phyloP scores from a whole-genome alignment of 2,329 filamentous ascomycete genomes.

The Trichophyton mentagrophytes region DNA sequence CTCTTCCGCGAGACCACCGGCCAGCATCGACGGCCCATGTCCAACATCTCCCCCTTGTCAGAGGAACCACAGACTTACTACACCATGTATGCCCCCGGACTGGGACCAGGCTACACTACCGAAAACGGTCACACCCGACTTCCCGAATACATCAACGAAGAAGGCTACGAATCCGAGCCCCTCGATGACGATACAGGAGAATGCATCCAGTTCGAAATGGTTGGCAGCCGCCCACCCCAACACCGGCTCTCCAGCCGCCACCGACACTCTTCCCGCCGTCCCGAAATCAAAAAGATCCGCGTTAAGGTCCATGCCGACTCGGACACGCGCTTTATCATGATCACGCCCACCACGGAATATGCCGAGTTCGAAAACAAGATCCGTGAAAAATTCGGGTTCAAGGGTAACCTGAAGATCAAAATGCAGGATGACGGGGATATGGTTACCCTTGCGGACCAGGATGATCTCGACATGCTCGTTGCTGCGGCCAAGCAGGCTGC shows the following conservation, averaged over 20 bases:
- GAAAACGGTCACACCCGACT: slow-evolving; percentile 20
- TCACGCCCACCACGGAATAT: slow-evolving; percentile 60
- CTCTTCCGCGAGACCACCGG: slow-evolving; percentile 22
- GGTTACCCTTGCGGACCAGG: slow-evolving; percentile 94
- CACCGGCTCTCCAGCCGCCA: slow-evolving; percentile 12
- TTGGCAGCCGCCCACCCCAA: slow-evolving; percentile 32
- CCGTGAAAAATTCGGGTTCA: slow-evolving; percentile 71
- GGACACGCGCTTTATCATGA: slow-evolving; percentile 87
- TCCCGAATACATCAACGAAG: slow-evolving; percentile 63
- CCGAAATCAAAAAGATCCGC: slow-evolving; percentile 64
- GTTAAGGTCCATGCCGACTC: slow-evolving; percentile 79
- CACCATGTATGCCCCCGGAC: slow-evolving; percentile 14
- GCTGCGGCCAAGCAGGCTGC: slow-evolving; percentile 55
- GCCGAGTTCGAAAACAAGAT: slow-evolving; percentile 66
- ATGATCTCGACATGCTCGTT: slow-evolving; percentile 84
- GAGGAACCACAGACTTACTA: slow-evolving; percentile 17
- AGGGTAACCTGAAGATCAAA: slow-evolving; percentile 56
- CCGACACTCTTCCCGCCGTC: slow-evolving; percentile 29
- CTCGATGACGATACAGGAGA: slow-evolving; percentile 56
- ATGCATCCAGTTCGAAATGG: slow-evolving; percentile 68
- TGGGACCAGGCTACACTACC: slow-evolving; percentile 25
- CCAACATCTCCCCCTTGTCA: slow-evolving; percentile 16
- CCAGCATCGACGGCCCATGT: slow-evolving; percentile 24
- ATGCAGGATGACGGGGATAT: slow-evolving; percentile 87
- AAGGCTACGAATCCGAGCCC: slow-evolving; percentile 52